Conservation (phyloP, 2,329 filamentous ascomycete genomes). For the Sphaceloma murrayae region DNA sequence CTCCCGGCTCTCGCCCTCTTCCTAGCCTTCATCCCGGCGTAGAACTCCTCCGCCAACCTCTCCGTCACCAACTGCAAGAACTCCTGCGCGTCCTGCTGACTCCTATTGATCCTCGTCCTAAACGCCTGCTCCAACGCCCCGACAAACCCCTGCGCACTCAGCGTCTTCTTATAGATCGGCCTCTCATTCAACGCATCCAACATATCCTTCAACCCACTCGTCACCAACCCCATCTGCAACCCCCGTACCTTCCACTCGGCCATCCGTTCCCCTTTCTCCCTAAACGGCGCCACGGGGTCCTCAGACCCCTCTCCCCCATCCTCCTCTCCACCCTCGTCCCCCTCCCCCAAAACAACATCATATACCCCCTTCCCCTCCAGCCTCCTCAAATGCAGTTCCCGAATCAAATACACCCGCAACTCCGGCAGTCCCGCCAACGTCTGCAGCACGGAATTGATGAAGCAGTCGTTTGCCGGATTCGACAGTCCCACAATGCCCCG, state of each 20-base stretch:
- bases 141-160: slow-evolving; percentile 79
- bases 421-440: slow-evolving; percentile 84
- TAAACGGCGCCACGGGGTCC: slow-evolving; percentile 49
- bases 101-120: slow-evolving; percentile 77
- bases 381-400: slow-evolving; percentile 74
- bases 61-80: slow-evolving; percentile 92
- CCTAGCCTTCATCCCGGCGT: slow-evolving; percentile 69
- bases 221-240: slow-evolving; percentile 61
- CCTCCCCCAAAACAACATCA: slow-evolving; percentile 29
- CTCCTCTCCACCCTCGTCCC: slow-evolving; percentile 41
- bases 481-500: slow-evolving; percentile 79
- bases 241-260: slow-evolving; percentile 30
- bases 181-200: slow-evolving; percentile 87
- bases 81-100: slow-evolving; percentile 96
- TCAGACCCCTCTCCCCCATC: slow-evolving; percentile 32
- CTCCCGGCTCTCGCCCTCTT: slow-evolving; percentile 41
- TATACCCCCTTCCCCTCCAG: slow-evolving; percentile 74
- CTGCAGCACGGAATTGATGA: slow-evolving; percentile 91
- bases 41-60: slow-evolving; percentile 85
- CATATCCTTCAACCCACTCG: slow-evolving; percentile 80
- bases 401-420: slow-evolving; percentile 81
- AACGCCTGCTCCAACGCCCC: slow-evolving; percentile 76
- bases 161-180: slow-evolving; percentile 87
- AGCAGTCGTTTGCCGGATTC: slow-evolving; percentile 77
- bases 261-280: too few relatives aligned